Conservation (phyloP, 1,284 basidiomycete genomes). For the Coriolopsis trogii region DNA sequence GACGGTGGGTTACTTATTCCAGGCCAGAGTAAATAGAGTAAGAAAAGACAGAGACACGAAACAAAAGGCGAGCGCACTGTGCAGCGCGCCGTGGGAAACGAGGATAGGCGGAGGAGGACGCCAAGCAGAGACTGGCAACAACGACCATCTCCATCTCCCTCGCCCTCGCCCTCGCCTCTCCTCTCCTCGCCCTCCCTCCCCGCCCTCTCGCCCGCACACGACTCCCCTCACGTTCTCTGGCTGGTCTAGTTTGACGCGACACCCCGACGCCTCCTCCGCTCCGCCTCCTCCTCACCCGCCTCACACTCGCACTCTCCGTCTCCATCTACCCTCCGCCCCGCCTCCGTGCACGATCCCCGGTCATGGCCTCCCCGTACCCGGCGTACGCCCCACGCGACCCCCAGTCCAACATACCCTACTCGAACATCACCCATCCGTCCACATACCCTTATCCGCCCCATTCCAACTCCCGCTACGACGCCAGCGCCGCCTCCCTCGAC, state of each 20-base stretch:
- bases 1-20: not conserved
- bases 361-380: slow-evolving; percentile 36
- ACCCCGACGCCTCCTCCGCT: too few relatives aligned
- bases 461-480: slow-evolving; percentile 16
- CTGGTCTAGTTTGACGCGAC: slow-evolving; percentile 20
- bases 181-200: not conserved
- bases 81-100: slow-evolving; percentile 5
- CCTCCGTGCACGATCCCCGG: too few relatives aligned
- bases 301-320: too few relatives aligned
- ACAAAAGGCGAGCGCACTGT: not conserved
- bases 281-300: too few relatives aligned
- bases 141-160: slow-evolving; percentile 1
- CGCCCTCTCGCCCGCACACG: slow-evolving; percentile 8
- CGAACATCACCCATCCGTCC: slow-evolving; percentile 12
- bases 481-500: slow-evolving; percentile 23
- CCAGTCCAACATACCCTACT: slow-evolving; percentile 22
- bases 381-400: slow-evolving; percentile 30
- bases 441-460: slow-evolving; percentile 30
- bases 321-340: not conserved
- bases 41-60: not conserved
- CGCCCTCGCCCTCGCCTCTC: not conserved
- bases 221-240: slow-evolving; percentile 1
- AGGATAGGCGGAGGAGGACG: not conserved
- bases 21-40: not conserved
- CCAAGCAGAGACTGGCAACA: not conserved